Percentiles rank a stretch among this genome's conserved stretches.
These are phyloP conservation scores for Coprinopsis cinerea DNA, from an alignment of 768 basidiomycete species.

Conservation along the genomic window DNA sequence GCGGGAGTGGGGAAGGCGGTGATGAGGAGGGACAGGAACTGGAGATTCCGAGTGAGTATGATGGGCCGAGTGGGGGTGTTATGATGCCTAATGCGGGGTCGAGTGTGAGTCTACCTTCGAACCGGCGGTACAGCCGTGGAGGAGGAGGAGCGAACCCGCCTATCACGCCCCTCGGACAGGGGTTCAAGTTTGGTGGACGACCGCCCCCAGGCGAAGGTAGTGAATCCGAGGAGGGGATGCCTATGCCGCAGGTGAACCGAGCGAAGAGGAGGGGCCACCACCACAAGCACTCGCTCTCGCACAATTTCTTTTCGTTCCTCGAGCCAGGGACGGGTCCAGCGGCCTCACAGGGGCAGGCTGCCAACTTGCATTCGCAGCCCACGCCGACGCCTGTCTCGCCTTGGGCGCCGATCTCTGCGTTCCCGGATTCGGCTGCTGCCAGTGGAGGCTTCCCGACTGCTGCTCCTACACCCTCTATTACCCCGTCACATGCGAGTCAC, in stretches of 20 bases:
- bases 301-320: slow-evolving; percentile 94
- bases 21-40: slow-evolving; percentile 34
- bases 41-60: slow-evolving; percentile 36
- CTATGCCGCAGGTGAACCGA: not conserved
- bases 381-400: slow-evolving; percentile 59
- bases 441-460: too few species aligned
- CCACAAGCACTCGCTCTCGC: slow-evolving; percentile 90
- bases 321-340: slow-evolving; percentile 51
- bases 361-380: slow-evolving; percentile 47
- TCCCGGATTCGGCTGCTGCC: slow-evolving; percentile 17
- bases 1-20: not conserved
- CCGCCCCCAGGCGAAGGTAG: slow-evolving; percentile 26
- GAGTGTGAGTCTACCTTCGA: slow-evolving; percentile 35
- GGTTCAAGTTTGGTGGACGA: slow-evolving; percentile 64
- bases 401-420: slow-evolving; percentile 56
- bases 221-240: not conserved
- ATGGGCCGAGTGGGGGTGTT: slow-evolving; percentile 42
- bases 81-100: slow-evolving; percentile 39
- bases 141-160: slow-evolving; percentile 16
- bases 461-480: too few species aligned
- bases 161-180: slow-evolving; percentile 38
- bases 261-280: slow-evolving; percentile 67
- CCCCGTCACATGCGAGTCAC: too few species aligned
- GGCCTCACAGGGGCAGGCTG: slow-evolving; percentile 1
- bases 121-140: slow-evolving; percentile 16